These are phyloP conservation scores for Ministeria vibrans DNA, from an alignment of 78 protist genomes.

Conservation along the genomic window DNA sequence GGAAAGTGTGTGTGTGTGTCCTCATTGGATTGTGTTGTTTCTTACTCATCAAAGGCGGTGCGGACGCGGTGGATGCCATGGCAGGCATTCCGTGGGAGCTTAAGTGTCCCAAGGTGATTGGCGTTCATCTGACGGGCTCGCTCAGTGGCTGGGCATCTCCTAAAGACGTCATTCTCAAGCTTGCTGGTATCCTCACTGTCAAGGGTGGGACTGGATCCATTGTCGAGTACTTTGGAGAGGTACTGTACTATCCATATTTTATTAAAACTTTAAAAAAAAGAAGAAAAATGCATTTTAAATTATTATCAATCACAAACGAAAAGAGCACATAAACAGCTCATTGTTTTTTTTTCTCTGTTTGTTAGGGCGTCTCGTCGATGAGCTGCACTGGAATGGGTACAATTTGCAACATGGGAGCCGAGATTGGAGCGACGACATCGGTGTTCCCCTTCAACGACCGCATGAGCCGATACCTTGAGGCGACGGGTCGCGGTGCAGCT, in stretches of 20 bases:
- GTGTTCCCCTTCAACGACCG: conserved; percentile 87
- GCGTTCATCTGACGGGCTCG: conserved; percentile 83
- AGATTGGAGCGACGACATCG: conserved; percentile 94
- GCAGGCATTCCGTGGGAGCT: conserved; percentile 89
- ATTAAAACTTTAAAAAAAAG: too few species aligned
- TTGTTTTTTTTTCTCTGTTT: too few species aligned
- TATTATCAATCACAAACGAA: too few species aligned
- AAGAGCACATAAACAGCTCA: too few species aligned
- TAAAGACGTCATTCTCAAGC: conserved; percentile 85
- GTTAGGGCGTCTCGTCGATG: conserved; percentile 76
- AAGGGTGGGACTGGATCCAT: conserved; percentile 89
- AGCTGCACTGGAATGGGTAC: conserved; percentile 91
- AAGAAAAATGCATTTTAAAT: too few species aligned
- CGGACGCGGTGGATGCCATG: conserved; percentile 94
- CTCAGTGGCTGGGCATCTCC: conserved; percentile 76
- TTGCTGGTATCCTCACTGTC: conserved; percentile 83
- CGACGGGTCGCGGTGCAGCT: conserved; percentile 70
- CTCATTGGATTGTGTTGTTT: too few species aligned
- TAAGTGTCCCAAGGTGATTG: conserved; percentile 90
- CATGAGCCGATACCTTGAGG: conserved; percentile 70
- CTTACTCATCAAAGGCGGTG: too few species aligned
- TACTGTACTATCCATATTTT: too few species aligned
- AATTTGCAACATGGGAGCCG: conserved; percentile 96
- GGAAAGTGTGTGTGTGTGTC: too few species aligned
- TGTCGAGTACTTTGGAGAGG: conserved; percentile 85